Evolutionary conservation across 2,329 filamentous ascomycete genomes (phyloP).

Genomic region (Fusarium sp.): DNA sequence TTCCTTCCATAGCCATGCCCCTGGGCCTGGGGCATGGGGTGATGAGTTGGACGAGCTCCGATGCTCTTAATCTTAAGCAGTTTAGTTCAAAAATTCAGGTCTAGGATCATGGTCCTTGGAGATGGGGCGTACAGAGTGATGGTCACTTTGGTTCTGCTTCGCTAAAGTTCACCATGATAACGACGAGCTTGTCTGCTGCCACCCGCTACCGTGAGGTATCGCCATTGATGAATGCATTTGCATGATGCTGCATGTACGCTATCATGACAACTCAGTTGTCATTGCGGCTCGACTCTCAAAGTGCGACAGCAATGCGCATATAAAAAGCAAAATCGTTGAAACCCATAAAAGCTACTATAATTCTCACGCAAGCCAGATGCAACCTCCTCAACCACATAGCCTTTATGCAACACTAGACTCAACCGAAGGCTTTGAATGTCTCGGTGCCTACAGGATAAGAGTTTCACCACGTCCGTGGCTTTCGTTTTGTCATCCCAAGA

Average conservation of each 20-base stretch:
- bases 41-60: conserved; percentile 36
- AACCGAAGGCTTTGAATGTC: conserved; percentile 7
- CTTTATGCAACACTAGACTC: background rate
- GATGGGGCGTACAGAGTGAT: conserved; percentile 13
- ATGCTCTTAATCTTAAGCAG: conserved; percentile 37
- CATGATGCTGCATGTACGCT: conserved; percentile 1
- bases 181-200: conserved; percentile 2
- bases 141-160: conserved; percentile 23
- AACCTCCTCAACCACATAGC: conserved; percentile 7
- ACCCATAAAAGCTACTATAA: conserved; percentile 2
- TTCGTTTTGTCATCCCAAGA: conserved; percentile 19
- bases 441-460: conserved; percentile 19
- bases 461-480: conserved; percentile 38
- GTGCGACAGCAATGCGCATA: conserved; percentile 11
- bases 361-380: conserved; percentile 4
- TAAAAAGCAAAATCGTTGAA: conserved; percentile 19
- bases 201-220: background rate
- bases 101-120: conserved; percentile 32
- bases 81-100: conserved; percentile 26
- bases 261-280: conserved; percentile 28
- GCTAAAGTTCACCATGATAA: conserved; percentile 29
- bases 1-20: conserved; percentile 28
- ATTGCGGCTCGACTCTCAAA: conserved; percentile 22
- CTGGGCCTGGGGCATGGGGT: conserved; percentile 41
- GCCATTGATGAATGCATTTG: conserved; percentile 8